These are phyloP conservation scores for Nepenthes alata DNA, from an alignment of 179 eudicot genomes.

Conservation along the genomic window DNA sequence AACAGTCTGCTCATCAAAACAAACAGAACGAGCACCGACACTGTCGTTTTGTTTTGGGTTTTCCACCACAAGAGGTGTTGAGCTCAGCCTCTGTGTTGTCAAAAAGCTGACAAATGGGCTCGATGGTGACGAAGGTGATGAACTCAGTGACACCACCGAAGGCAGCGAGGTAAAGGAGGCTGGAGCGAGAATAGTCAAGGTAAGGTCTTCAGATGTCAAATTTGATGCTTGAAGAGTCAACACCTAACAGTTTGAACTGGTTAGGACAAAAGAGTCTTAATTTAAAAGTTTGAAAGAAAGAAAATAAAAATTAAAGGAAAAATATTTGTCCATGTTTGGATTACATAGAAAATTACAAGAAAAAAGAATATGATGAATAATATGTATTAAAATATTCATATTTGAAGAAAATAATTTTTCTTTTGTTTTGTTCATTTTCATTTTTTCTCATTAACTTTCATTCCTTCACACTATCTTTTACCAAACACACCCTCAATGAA, in stretches of 20 bases:
- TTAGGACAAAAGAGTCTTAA: background rate
- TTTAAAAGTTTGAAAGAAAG: conserved; percentile 1
- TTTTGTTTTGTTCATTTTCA: too few species aligned
- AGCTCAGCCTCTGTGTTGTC: conserved; percentile 25
- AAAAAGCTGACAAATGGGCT: conserved; percentile 40
- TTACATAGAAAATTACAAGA: too few species aligned
- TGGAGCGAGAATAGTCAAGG: conserved; percentile 85
- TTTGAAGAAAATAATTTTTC: too few species aligned
- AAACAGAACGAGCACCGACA: conserved; percentile 21
- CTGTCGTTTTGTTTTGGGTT: conserved; percentile 25
- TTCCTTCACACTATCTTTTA: too few species aligned
- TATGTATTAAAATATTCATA: background rate
- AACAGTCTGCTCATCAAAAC: conserved; percentile 32
- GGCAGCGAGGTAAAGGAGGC: conserved; percentile 73
- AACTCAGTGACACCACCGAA: conserved; percentile 65
- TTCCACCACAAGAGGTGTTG: conserved; percentile 25
- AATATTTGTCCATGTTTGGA: too few species aligned
- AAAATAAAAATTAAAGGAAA: background rate
- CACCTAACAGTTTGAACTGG: conserved; percentile 31
- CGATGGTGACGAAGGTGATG: conserved; percentile 53
- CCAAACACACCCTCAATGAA: too few species aligned
- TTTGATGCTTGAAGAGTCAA: conserved; percentile 98
- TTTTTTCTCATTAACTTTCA: too few species aligned
- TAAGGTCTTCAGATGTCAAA: conserved; percentile 77
- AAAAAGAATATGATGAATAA: background rate